Conservation (phyloP, 768 basidiomycete species). For the Lactifluus pinguis region DNA sequence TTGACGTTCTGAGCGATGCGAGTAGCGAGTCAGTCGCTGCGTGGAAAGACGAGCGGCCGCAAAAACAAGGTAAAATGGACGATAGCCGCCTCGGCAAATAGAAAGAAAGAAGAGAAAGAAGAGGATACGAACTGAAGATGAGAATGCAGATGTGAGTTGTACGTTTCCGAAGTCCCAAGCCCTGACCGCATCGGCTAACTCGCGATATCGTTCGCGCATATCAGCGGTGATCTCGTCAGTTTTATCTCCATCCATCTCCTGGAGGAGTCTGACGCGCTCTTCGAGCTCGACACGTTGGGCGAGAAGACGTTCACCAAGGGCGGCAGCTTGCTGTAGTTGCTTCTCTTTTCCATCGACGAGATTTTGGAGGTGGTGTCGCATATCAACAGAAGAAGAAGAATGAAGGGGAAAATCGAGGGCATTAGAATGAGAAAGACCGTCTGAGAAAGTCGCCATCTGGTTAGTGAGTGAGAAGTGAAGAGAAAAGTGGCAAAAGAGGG, state of each 20-base stretch:
- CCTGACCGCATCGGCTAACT: conserved; percentile 66
- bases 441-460: conserved; percentile 28
- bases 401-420: conserved; percentile 9
- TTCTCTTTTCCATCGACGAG: conserved; percentile 87
- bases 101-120: background rate
- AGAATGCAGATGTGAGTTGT: conserved; percentile 62
- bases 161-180: conserved; percentile 76
- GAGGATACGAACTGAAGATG: conserved; percentile 43
- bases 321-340: conserved; percentile 86
- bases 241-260: conserved; percentile 59
- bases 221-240: conserved; percentile 55
- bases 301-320: conserved; percentile 88
- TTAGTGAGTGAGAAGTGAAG: background rate
- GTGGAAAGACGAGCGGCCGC: conserved; percentile 3
- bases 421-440: conserved; percentile 19
- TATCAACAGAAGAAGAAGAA: conserved; percentile 21
- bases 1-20: conserved; percentile 19
- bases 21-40: conserved; percentile 8
- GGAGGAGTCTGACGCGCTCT: conserved; percentile 74
- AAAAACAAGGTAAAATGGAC: conserved; percentile 16
- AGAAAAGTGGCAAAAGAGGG: background rate
- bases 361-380: conserved; percentile 34
- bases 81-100: background rate
- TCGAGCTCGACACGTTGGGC: conserved; percentile 91
- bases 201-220: conserved; percentile 64